Base-by-base conservation (phyloP, 2,329 filamentous ascomycete species). In the Penicillium sp. region DNA sequence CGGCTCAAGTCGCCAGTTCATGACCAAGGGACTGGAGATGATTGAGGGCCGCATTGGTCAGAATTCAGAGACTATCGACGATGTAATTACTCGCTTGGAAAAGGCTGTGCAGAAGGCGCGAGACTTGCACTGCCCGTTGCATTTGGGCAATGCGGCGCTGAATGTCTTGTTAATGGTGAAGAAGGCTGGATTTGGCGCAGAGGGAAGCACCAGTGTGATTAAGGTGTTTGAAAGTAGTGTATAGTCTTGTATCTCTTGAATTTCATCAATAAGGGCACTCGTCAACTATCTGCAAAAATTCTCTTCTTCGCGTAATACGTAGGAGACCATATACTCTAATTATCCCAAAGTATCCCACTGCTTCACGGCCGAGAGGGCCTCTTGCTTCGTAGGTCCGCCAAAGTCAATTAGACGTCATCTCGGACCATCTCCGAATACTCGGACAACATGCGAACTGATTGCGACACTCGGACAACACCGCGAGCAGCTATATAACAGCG, bases 1-100 rank as follows among this genome's bases (percentile, higher is more conserved):
- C 0, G 74, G 74, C 2, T 69, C 68, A 43, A 74, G 69, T 48
- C 67, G 61, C 14, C 68, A 74, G 53, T 76, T 76, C 50, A 68
- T 67, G 40, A 66, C 65, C 4, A 61, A 61, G 26, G 68, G 64
- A 1, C 37, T 62, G 41, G 67, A 68, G 37, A 71, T 71, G 60
- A 65, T 68, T 18, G 57, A 65, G 36, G 64, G 61, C 0, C 53
- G 56, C 2, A 48, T 59, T 7, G 60, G 52, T 0, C 49, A 59
- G 23, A 54, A 55, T 10, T 67, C 66, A 42, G 60, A 66, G 20
- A 68, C 63, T 0, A 54, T 74, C 4, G 61, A 68, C 32, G 63
- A 68, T 27, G 69, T 69, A 7, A 63, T 66, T 9, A 41, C 50
- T 16, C 69, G 68, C 46, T 53, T 77, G 42, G 64, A 66, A 20